Evolutionary conservation across 257 asterid species (phyloP), one percentile per base, ranked within the genome.

Genomic region (Plantago major): DNA sequence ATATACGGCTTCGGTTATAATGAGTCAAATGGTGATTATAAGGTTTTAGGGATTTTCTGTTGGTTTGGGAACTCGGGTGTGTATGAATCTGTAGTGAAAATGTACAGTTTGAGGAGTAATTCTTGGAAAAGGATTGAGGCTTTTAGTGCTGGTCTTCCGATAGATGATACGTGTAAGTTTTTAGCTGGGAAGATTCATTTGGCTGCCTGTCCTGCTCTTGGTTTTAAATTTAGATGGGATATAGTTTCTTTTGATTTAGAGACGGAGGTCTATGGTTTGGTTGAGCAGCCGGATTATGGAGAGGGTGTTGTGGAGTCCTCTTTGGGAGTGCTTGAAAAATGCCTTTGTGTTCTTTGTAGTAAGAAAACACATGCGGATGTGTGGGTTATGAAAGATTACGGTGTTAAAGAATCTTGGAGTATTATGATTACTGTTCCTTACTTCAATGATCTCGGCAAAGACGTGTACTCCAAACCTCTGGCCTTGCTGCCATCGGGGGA

Each of bases 381-480:
- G 37, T 82, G 89, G 89, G 65, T 84, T 42, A 13, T 84, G 76
- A 79, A 73, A 63, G 78, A 83, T 28, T 83, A 80, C 68, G 80
- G 75, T 43, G 65, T 70, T 26, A 67, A 48, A 40, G 78, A 76
- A 47, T 77, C 81, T 2, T 84, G 89, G 92, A 65, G 53, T 43
- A 77, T 73, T 49, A 18, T 76, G 33, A 46, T 65, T 42, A 63
- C 78, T 16, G 63, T 84, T 50, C 76, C 83, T 55, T 67, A 72
- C 56, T 1, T 18, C 1, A 5, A 42, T 2, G 71, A 66, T 42
- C 66, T 66, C 0, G 66, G 56, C n/a, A 64, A 12, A 6, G 56
- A 3, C 40, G 0, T 60, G 42, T 62, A 54, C 44, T 43, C 74
- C 3, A 43, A 44, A 15, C 81, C 82, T 5, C 58, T 79, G 76